These are phyloP conservation scores for Monosporascus ibericus DNA, from an alignment of 2,329 filamentous ascomycete genomes.

Conservation along the genomic window DNA sequence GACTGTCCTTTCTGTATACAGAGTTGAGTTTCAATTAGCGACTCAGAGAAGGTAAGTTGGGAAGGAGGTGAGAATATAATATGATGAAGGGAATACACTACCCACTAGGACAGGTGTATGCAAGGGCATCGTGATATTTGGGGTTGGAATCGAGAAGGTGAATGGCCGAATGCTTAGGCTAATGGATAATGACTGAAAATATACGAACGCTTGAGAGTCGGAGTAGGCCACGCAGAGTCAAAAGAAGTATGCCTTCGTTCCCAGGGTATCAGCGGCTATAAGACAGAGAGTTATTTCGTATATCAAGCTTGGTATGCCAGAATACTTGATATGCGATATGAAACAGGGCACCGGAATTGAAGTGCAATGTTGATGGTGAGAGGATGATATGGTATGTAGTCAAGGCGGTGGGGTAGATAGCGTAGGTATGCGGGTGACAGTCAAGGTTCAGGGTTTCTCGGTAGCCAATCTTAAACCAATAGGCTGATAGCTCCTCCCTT, in stretches of 20 bases:
- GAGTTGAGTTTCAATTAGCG: conserved; percentile 6
- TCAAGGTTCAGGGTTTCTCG: conserved; percentile 10
- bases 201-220: not conserved
- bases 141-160: not conserved
- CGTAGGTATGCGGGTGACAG: conserved; percentile 12
- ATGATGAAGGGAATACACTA: no score
- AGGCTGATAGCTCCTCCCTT: conserved; percentile 7
- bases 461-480: not conserved
- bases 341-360: not conserved
- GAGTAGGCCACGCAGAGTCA: not conserved
- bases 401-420: conserved; percentile 12
- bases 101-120: not conserved
- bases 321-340: not conserved
- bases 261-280: not conserved
- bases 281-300: not conserved
- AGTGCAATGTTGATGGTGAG: not conserved
- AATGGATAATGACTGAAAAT: conserved; percentile 1
- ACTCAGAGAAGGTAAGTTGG: not conserved
- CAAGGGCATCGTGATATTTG: not conserved
- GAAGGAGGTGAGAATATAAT: not conserved
- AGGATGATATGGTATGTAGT: conserved; percentile 5
- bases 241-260: not conserved
- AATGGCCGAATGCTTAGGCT: not conserved
- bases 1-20: conserved; percentile 4
- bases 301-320: not conserved